Evolutionary conservation across 2,329 filamentous ascomycete species (phyloP), one percentile per base, ranked within the genome.

Genomic region (Colletotrichum shisoi): DNA sequence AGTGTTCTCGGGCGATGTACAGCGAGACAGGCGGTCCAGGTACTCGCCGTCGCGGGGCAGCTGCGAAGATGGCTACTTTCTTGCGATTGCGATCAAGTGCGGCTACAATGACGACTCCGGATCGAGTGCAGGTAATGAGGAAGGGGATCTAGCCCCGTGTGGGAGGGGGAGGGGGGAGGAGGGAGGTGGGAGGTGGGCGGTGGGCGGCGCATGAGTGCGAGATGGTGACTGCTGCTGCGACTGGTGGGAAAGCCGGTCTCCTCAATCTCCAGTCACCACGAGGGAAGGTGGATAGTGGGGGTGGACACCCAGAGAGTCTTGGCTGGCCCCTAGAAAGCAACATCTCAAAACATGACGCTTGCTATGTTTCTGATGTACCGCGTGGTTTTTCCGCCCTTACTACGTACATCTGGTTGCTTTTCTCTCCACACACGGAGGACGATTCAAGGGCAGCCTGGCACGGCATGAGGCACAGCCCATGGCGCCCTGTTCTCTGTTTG

Each of bases 241-340:
- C n/a, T 57, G 54, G 42, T 15, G 54, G 27, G 42, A 48, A 17
- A 46, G 54, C 19, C 51, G 9, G 2, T 34, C 31, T 9, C 31
- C 31, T 34, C 8, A 34, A 34, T 34, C 31, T 9, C 31, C 31
- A 34, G 31, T 34, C 31, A 34, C 31, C 31, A 34, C 9, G 7
- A 31, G 24, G n/a, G 19, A n/a, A 15, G 57, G 46, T 67, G 63
- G 63, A 68, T 65, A 56, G 65, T 68, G 65, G 65, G 64, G 65
- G 65, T 60, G 56, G 65, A 27, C 44, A 64, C 54, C 34, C 17
- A 49, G 54, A 67, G 48, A 48, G 54, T 45, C 65, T 56, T 56
- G 61, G 54, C 61, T 37, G 48, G 56, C 51, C 65, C 54, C 61
- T 37, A n/a, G 54, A 48, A 67, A 51, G 42, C 49, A 54, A 34